Conservation (phyloP, 805 yeast species). For the Wickerhamomyces silvicola region DNA sequence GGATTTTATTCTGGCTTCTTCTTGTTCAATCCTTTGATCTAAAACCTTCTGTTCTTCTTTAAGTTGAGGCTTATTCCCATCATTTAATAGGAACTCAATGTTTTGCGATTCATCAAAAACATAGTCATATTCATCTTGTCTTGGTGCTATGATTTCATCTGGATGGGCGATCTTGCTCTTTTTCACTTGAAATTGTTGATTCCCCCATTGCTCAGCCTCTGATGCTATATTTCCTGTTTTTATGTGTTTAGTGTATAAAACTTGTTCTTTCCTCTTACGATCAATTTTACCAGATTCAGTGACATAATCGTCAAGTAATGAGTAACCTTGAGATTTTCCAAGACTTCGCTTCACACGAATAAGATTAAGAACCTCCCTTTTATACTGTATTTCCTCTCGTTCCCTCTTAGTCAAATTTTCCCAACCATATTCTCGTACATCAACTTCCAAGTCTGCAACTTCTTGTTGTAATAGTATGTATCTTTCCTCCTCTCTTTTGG, state of each 20-base stretch:
- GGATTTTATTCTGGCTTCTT: constrained; percentile 27
- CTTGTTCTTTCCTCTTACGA: constrained; percentile 44
- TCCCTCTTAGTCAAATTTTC: constrained; percentile 41
- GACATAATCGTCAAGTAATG: constrained; percentile 52
- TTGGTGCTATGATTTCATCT: constrained; percentile 37
- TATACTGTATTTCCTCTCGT: constrained; percentile 42
- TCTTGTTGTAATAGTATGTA: constrained; percentile 38
- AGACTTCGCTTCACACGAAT: constrained; percentile 32
- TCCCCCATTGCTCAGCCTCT: constrained; percentile 20
- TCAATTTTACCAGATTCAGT: constrained; percentile 48
- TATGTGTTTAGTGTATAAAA: constrained; percentile 37
- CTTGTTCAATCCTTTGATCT: constrained; percentile 26
- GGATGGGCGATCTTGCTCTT: constrained; percentile 23
- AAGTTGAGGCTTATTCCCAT: constrained; percentile 15
- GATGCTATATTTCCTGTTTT: constrained; percentile 27
- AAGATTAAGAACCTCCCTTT: constrained; percentile 41
- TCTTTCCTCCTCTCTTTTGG: constrained; percentile 42
- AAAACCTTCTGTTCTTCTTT: constrained; percentile 27
- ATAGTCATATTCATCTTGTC: constrained; percentile 55
- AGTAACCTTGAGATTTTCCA: constrained; percentile 33
- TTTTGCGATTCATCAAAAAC: constrained; percentile 67
- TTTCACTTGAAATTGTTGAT: constrained; percentile 14
- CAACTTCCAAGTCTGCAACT: constrained; percentile 41
- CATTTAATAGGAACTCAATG: constrained; percentile 44
- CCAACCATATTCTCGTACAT: constrained; percentile 49